Percentiles rank a stretch among this genome's conserved stretches.
Conservation (phyloP, 345 rosid species). For the Raphanus sativus region DNA sequence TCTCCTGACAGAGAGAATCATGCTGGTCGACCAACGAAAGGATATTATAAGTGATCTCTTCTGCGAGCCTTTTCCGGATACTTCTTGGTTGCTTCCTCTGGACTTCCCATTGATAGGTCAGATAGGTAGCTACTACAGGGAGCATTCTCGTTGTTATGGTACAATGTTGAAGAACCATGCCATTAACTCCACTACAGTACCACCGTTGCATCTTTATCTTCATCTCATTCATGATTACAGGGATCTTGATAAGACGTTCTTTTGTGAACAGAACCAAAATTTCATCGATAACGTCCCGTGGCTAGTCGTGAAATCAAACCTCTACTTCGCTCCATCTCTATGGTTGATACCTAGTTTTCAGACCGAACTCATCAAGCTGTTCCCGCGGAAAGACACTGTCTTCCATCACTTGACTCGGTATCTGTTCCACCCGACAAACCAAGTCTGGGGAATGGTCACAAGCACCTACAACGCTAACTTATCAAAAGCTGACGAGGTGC, state of each 20-base stretch:
- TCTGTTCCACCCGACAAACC: constrained; percentile 41
- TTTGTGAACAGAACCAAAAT: background rate
- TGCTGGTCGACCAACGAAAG: constrained; percentile 52
- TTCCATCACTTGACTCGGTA: constrained; percentile 41
- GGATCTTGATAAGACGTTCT: background rate
- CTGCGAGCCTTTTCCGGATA: constrained; percentile 60
- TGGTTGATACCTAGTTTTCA: constrained; percentile 35
- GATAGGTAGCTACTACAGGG: constrained; percentile 38
- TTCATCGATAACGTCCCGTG: constrained; percentile 29
- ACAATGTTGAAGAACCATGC: background rate
- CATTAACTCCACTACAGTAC: background rate
- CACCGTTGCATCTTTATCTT: background rate
- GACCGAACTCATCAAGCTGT: constrained; percentile 16
- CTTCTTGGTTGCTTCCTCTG: constrained; percentile 57
- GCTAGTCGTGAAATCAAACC: constrained; percentile 30
- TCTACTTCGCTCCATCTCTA: constrained; percentile 36
- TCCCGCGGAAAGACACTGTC: constrained; percentile 36
- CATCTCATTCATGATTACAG: background rate
- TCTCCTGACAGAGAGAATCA: constrained; percentile 54
- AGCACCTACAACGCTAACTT: constrained; percentile 26
- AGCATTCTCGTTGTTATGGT: constrained; percentile 18
- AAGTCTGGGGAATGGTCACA: constrained; percentile 41
- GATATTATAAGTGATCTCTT: constrained; percentile 54
- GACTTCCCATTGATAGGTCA: constrained; percentile 48
- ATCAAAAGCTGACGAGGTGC: constrained; percentile 32